Conservation (phyloP, 495 filamentous ascomycete species). For the Cudoniella acicularis region DNA sequence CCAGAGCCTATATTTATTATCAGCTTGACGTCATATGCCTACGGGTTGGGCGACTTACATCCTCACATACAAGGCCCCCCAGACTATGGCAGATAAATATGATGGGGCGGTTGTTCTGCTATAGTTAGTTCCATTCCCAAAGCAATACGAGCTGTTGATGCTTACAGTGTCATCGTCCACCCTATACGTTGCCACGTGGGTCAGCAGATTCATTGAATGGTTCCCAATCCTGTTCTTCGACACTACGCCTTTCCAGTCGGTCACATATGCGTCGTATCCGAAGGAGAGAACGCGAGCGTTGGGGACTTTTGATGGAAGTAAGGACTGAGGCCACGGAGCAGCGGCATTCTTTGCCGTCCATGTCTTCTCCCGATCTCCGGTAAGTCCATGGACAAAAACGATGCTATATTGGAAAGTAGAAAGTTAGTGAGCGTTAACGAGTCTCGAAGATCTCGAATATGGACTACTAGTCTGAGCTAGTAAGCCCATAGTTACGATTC, state of each 20-base stretch:
- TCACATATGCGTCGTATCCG: conserved; percentile 30
- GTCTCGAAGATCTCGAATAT: background rate
- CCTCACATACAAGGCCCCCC: conserved; percentile 17
- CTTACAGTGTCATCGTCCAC: conserved; percentile 24
- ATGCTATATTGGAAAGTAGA: conserved; percentile 6
- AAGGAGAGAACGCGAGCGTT: conserved; percentile 28
- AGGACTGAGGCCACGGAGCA: background rate
- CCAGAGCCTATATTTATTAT: conserved; percentile 3
- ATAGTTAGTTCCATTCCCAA: conserved; percentile 1
- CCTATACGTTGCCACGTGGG: conserved; percentile 16
- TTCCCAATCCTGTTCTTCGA: conserved; percentile 25
- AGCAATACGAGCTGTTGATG: background rate
- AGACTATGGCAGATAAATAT: conserved; percentile 21
- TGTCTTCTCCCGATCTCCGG: background rate
- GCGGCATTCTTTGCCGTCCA: conserved; percentile 1
- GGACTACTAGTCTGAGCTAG: conserved; percentile 1
- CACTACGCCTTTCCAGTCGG: conserved; percentile 19
- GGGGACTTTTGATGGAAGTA: conserved; percentile 11
- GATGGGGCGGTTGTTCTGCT: conserved; percentile 14
- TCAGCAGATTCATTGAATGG: conserved; percentile 24
- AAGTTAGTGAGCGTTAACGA: background rate
- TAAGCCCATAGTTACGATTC: background rate
- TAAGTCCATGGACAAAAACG: conserved; percentile 9
- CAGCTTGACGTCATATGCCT: background rate
- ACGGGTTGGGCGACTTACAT: conserved; percentile 3